Conservation (phyloP, 2,329 filamentous ascomycete genomes). For the Sporothrix brunneoviolacea region DNA sequence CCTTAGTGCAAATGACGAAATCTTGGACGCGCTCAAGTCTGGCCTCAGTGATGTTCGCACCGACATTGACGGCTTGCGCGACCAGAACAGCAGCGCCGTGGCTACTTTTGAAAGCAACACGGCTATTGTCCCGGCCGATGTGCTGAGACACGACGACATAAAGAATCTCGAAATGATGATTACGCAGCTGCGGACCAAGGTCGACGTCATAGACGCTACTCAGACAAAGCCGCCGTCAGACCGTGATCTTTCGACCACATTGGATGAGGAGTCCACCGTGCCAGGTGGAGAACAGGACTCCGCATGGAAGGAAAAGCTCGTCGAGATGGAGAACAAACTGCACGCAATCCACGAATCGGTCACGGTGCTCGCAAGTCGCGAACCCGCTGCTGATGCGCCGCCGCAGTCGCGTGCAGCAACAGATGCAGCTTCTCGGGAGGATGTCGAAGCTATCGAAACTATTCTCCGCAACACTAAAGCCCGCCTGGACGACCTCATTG, state of each 20-base stretch:
- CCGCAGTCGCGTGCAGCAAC: conserved; percentile 18
- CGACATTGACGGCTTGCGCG: conserved; percentile 74
- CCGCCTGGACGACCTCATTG: conserved; percentile 72
- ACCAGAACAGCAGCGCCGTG: conserved; percentile 44
- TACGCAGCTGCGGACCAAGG: conserved; percentile 73
- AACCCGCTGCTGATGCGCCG: conserved; percentile 16
- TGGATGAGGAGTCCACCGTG: not conserved
- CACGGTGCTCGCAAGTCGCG: not conserved
- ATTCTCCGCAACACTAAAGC: conserved; percentile 85
- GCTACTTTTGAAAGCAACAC: conserved; percentile 45
- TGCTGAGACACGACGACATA: conserved; percentile 64
- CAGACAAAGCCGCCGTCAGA: conserved; percentile 1
- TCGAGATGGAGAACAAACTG: conserved; percentile 45
- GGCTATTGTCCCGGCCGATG: conserved; percentile 43
- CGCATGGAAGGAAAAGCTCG: conserved; percentile 25
- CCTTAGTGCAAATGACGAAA: conserved; percentile 79
- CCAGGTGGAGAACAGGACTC: conserved; percentile 7
- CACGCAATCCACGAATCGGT: conserved; percentile 20
- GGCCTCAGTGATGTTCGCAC: conserved; percentile 68
- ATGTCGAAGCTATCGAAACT: conserved; percentile 85
- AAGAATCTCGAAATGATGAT: conserved; percentile 82
- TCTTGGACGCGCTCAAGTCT: conserved; percentile 78
- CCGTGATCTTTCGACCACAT: not conserved
- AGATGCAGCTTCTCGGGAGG: conserved; percentile 65
- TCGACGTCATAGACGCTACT: conserved; percentile 62